Evolutionary conservation across 495 filamentous ascomycete species (phyloP), one percentile per base, ranked within the genome.

Genomic region (Annulohypoxylon stygium): DNA sequence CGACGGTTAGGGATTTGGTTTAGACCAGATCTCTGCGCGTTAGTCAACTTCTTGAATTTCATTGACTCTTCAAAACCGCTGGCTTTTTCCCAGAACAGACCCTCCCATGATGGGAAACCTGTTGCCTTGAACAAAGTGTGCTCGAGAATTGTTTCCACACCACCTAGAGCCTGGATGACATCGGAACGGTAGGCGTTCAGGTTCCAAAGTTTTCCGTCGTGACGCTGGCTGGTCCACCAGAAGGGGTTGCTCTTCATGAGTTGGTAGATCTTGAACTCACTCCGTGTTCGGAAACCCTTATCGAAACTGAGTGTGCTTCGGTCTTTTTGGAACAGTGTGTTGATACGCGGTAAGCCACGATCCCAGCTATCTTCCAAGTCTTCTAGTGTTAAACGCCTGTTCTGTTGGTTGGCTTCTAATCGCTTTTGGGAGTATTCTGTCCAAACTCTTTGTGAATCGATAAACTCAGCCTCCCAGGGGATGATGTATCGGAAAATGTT

Each of bases 401-500:
- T 99, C 79, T 98, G 97, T 78, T 98, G 95, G 78, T 98, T 97
- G 45, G 97, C 97, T 79, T 99, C 97, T 75, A 93, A 86, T 50
- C 97, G 91, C 85, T 99, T 99, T 82, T 98, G 97, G 6, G 95
- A 97, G 77, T 99, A 99, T 74, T 99, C 97, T 53, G 95, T 98
- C 97, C 97, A 99, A 1, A 99, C 97, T 68, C 96, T 91, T 75
- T 98, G 97, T 10, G 95, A 98, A 75, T 99, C 96, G 76, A 98
- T 97, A 83, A 99, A 99, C 76, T 99, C 97, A 30, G 95, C 93
- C 79, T 98, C 97, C 97, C 97, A 99, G 3, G 97, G 95, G 71
- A 98, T 97, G 81, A 99, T 99, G 83, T 99, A 99, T 48, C 97
- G 92, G 90, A 98, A 98, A 78, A 99, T 99, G 78, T 98, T 98